phyloP scores from a whole-genome alignment of 805 yeast species.

The Candida oleophila region DNA sequence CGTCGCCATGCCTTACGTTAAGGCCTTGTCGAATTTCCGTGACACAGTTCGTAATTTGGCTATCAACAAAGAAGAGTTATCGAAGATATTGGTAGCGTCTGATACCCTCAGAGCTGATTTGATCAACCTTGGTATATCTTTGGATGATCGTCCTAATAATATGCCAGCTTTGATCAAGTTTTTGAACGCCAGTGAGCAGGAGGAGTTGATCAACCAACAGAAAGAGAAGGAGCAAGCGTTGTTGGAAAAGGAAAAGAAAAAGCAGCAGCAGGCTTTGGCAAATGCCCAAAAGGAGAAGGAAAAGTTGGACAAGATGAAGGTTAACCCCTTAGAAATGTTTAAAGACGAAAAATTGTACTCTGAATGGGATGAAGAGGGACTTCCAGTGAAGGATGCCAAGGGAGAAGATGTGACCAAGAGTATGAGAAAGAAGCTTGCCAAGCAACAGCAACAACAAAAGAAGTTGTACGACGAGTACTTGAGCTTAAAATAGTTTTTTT shows the following conservation, averaged over 20 bases:
- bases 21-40: slow-evolving; percentile 74
- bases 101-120: slow-evolving; percentile 75
- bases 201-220: slow-evolving; percentile 60
- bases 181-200: slow-evolving; percentile 65
- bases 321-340: slow-evolving; percentile 75
- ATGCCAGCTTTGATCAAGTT: slow-evolving; percentile 83
- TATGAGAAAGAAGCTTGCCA: slow-evolving; percentile 75
- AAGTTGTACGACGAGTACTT: slow-evolving; percentile 73
- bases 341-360: slow-evolving; percentile 52
- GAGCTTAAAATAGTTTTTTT: not conserved
- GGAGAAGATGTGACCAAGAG: slow-evolving; percentile 89
- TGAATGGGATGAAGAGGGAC: slow-evolving; percentile 82
- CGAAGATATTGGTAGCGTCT: slow-evolving; percentile 60
- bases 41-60: slow-evolving; percentile 78
- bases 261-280: slow-evolving; percentile 46
- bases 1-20: slow-evolving; percentile 73
- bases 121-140: slow-evolving; percentile 71
- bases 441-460: slow-evolving; percentile 76
- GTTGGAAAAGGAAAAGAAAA: slow-evolving; percentile 58
- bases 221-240: slow-evolving; percentile 60
- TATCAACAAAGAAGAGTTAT: slow-evolving; percentile 53
- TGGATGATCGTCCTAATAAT: slow-evolving; percentile 84
- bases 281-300: slow-evolving; percentile 65
- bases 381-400: slow-evolving; percentile 71
- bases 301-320: slow-evolving; percentile 62